These are phyloP conservation scores for Colletotrichum sublineola DNA, from an alignment of 2,329 filamentous ascomycete species.

Conservation along the genomic window DNA sequence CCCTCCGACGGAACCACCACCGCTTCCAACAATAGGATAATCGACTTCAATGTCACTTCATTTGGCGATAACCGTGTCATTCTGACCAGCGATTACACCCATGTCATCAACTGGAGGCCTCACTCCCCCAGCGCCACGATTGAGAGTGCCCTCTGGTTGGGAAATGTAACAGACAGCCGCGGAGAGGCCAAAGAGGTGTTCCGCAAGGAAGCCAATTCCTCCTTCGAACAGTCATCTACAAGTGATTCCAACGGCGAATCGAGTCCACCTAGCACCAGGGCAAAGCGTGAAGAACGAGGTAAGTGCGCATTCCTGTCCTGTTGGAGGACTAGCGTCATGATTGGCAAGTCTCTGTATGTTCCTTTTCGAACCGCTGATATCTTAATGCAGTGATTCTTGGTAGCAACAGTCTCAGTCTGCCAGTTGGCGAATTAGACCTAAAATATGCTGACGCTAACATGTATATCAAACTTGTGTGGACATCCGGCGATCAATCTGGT, in stretches of 20 bases:
- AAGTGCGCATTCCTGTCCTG: neutral
- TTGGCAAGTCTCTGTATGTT: neutral
- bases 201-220: neutral
- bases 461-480: slow-evolving; percentile 18
- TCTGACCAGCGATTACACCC: no score
- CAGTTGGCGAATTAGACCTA: neutral
- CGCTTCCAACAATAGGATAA: neutral
- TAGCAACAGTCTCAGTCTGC: neutral
- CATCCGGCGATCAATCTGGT: neutral
- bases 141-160: neutral
- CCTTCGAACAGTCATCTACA: neutral
- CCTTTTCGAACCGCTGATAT: neutral
- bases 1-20: neutral
- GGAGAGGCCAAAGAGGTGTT: neutral
- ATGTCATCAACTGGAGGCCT: neutral
- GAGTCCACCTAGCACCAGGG: neutral
- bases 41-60: neutral
- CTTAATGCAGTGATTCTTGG: neutral
- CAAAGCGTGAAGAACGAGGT: neutral
- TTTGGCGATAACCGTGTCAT: neutral
- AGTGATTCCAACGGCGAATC: neutral
- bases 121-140: neutral
- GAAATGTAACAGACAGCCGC: neutral
- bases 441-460: neutral
- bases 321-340: neutral